Evolutionary conservation across 2,329 filamentous ascomycete species (phyloP), one percentile per base, ranked within the genome.

Genomic region (Fusarium tuaranense): DNA sequence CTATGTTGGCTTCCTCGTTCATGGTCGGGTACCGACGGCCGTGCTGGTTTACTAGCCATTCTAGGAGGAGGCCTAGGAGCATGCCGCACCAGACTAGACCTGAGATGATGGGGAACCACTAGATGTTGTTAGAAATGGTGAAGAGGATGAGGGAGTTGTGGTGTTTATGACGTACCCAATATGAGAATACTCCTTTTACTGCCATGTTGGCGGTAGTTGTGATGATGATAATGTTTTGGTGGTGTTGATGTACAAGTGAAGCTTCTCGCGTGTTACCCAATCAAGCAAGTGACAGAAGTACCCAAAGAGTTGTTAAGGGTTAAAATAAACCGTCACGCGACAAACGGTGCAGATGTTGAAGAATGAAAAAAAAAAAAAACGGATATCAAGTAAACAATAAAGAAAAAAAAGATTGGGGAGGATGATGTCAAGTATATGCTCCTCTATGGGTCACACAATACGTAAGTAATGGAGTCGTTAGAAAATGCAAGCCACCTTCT

Each of bases 31-130:
- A 94, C 72, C 85, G 85, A 2, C 84, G 86, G n/a, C 84, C 82
- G 67, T 92, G 82, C 6, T 83, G 83, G 76, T 89, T 83, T 44
- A 90, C 81, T 70, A 88, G 83, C 94, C 94, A 96, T 82, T 90
- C 87, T n/a, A 93, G 86, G 68, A 95, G 85, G 83, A 95, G 88
- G 65, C 88, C 90, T 30, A 95, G 86, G 18, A 95, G 87, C 81
- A 91, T 94, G 71, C 87, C 87, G 14, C 92, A 86, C 92, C 92
- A 93, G 74, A 90, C 85, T 67, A 89, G 78, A 74, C 91, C 89
- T 58, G 92, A 91, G 75, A 95, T 87, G 70, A 95, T 84, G 74
- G 94, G 94, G 38, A 95, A 92, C 83, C 92, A 74, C 73, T 75
- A 6, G 48, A 2, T 34, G 3, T 0, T 53, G 39, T 70, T 57